These are phyloP conservation scores for Cucumis cinereus DNA, from an alignment of 306 rosid genomes.

Conservation along the genomic window DNA sequence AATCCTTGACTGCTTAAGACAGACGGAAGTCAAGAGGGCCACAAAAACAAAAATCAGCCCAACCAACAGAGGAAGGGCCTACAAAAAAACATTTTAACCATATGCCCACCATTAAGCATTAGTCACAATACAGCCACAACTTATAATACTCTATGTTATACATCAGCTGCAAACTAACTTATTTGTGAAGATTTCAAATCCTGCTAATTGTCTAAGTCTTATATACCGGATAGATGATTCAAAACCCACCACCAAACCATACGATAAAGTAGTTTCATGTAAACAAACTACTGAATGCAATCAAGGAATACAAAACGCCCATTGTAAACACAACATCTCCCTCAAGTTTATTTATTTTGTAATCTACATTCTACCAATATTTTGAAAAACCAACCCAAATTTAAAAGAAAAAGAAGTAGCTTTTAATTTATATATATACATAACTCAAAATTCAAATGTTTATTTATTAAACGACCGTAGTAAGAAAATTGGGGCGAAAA, in stretches of 20 bases:
- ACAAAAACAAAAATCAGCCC: not conserved
- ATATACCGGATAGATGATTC: not conserved
- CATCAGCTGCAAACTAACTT: not conserved
- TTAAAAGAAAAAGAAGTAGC: no score
- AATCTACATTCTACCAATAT: no score
- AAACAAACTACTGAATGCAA: not conserved
- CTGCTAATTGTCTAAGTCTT: not conserved
- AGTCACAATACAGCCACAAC: not conserved
- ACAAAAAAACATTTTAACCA: not conserved
- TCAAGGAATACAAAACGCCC: not conserved
- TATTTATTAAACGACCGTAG: no score
- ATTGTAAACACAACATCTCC: no score
- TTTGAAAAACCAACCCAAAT: no score
- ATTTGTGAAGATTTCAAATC: not conserved
- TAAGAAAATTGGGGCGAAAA: no score
- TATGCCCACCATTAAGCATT: not conserved
- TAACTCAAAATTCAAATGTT: no score
- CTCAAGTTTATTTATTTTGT: no score
- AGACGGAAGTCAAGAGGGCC: not conserved
- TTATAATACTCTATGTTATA: not conserved
- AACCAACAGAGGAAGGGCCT: not conserved
- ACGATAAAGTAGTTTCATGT: not conserved
- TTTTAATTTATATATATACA: no score
- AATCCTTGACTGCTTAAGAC: not conserved
- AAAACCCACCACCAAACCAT: not conserved